Evolutionary conservation across 164 flowering plant genomes (phyloP).

Genomic region (Kalanchoe fedtschenkoi): DNA sequence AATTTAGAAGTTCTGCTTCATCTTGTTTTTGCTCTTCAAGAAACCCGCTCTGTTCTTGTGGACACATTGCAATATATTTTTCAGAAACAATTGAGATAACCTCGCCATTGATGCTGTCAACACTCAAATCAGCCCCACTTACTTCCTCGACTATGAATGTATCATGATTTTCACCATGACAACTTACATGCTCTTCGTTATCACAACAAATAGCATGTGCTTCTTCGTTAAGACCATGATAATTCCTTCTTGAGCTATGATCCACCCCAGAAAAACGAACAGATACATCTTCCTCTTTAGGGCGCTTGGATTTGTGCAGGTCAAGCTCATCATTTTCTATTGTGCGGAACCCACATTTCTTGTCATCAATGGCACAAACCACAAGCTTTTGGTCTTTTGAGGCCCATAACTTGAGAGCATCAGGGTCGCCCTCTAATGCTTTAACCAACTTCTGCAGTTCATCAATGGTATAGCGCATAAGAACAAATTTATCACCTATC

Average conservation of each 20-base stretch:
- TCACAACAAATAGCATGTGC: slow-evolving; percentile 10
- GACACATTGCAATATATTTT: too few species aligned
- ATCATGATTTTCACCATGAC: too few species aligned
- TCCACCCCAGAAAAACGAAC: slow-evolving; percentile 10
- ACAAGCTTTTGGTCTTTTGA: slow-evolving; percentile 15
- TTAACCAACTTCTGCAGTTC: slow-evolving; percentile 43
- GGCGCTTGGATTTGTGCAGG: not conserved
- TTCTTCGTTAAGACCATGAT: slow-evolving; percentile 13
- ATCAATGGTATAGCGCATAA: slow-evolving; percentile 39
- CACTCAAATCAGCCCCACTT: too few species aligned
- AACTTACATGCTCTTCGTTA: too few species aligned
- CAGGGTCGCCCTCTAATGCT: slow-evolving; percentile 52
- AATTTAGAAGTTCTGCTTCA: too few species aligned
- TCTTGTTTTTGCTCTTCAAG: too few species aligned
- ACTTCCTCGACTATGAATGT: too few species aligned
- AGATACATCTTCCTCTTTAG: slow-evolving; percentile 8
- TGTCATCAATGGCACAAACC: slow-evolving; percentile 9
- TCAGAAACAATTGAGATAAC: too few species aligned
- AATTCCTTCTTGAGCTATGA: slow-evolving; percentile 14
- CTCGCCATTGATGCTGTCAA: too few species aligned
- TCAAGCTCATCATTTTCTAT: slow-evolving; percentile 12
- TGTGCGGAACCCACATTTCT: slow-evolving; percentile 3
- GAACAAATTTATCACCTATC: slow-evolving; percentile 23
- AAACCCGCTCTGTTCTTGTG: too few species aligned
- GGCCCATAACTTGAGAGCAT: slow-evolving; percentile 35